Evolutionary conservation across 371 early-diverging fungal genomes (phyloP), one percentile per base, ranked within the genome.

Genomic region (Mucor indicus): DNA sequence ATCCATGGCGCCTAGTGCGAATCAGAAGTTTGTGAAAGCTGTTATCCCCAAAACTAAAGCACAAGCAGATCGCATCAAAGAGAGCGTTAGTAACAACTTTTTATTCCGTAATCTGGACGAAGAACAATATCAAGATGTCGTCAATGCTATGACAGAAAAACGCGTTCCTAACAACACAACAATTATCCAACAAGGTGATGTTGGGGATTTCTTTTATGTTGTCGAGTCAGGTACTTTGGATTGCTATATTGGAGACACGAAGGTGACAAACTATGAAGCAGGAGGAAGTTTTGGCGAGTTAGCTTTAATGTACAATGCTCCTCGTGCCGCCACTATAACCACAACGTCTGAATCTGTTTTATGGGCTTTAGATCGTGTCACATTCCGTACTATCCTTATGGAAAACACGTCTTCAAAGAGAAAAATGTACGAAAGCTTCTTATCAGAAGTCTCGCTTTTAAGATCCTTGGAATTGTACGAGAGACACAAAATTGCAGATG

Each of bases 291-390:
- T 98, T 83, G 99, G 98, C 54, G 98, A 98, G 73, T 77, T 98
- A 44, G 98, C 98, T 20, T 81, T 98, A 23, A 96, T 98, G 91
- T 97, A 98, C 75, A 96, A 95, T 60, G 91, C 96, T 15, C 95
- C 97, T 12, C 85, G 99, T 49, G 97, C 98, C 6, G 98, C 99
- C 22, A 95, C 98, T 9, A 93, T 98, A 19, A 73, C 72, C n/a
- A 89, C 95, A 11, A 90, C 90, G 0, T 77, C 79, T 17, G 90
- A 91, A 44, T 77, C 85, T 15, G 85, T 89, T 19, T 82, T 98
- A 29, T 98, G 98, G 98, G 96, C 95, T 3, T 62, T 96, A 42
- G 97, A 96, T 69, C 88, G 97, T 38, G 85, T 95, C 37, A 95
- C 97, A 1, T 96, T 96, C 80, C 85, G 96, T 37, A 74, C 91